Conservation (phyloP, 495 filamentous ascomycete genomes). For the Aeminium ludgeri region DNA sequence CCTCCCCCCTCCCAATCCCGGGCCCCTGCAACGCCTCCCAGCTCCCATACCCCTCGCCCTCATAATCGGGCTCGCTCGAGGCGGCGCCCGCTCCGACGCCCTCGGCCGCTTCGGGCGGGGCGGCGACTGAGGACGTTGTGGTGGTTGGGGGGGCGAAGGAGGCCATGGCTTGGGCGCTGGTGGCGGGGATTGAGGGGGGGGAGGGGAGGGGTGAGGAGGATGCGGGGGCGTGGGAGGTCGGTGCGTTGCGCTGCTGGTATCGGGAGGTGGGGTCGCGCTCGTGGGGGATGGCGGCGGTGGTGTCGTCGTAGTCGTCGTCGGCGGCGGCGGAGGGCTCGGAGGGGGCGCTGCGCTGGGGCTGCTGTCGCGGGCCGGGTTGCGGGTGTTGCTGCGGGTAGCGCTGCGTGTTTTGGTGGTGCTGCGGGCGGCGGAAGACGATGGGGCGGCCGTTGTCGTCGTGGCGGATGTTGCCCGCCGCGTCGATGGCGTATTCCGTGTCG, state of each 20-base stretch:
- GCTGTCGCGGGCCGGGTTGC: constrained; percentile 18
- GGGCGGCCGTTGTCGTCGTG: constrained; percentile 31
- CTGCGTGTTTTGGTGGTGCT: no score
- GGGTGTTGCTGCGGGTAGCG: no score
- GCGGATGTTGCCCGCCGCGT: constrained; percentile 31
- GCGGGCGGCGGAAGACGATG: constrained; percentile 16
- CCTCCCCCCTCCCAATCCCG: no score
- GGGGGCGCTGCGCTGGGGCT: no score
- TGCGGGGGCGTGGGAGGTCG: no score
- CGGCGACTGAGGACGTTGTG: no score
- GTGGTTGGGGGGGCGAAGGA: constrained; percentile 1
- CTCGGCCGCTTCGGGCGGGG: no score
- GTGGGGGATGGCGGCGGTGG: constrained; percentile 30
- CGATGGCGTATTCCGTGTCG: constrained; percentile 38
- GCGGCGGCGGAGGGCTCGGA: constrained; percentile 25
- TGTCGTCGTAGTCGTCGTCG: constrained; percentile 40
- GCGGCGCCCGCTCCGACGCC: no score
- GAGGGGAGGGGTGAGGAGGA: no score
- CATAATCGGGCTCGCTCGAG: constrained; percentile 41
- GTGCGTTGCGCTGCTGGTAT: no score
- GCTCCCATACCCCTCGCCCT: constrained; percentile 50
- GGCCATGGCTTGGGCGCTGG: constrained; percentile 9
- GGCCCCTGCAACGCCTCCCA: constrained; percentile 54
- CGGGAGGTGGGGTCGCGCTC: constrained; percentile 32
- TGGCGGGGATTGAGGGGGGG: constrained; percentile 4